These are phyloP conservation scores for Plasmodium sp. DNA, from an alignment of 169 alveolate species.

Conservation along the genomic window DNA sequence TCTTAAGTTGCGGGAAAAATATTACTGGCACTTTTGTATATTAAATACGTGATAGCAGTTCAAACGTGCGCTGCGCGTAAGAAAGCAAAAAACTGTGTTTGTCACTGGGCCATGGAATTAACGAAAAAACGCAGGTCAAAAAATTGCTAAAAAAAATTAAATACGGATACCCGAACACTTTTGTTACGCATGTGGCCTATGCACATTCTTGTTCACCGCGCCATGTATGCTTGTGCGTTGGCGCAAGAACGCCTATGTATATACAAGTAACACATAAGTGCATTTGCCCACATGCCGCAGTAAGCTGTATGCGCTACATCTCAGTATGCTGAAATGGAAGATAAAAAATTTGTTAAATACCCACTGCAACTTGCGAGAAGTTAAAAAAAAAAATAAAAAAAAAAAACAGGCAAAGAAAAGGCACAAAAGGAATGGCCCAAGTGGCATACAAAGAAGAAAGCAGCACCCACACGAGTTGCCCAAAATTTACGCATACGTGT, in stretches of 20 bases:
- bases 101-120: not conserved
- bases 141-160: not conserved
- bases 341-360: not conserved
- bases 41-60: not conserved
- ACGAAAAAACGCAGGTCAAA: not conserved
- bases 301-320: not conserved
- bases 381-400: no score
- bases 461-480: not conserved
- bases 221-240: not conserved
- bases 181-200: not conserved
- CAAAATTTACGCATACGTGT: not conserved
- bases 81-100: not conserved
- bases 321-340: not conserved
- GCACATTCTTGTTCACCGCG: not conserved
- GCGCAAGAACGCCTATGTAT: not conserved
- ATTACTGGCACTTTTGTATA: not conserved
- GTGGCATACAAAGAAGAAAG: not conserved
- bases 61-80: not conserved
- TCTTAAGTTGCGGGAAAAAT: not conserved
- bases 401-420: not conserved
- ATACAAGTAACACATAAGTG: not conserved
- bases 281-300: not conserved
- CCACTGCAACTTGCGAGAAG: not conserved
- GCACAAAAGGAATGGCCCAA: not conserved
- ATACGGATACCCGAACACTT: not conserved